Percentiles rank a stretch among this genome's conserved stretches.
These are phyloP conservation scores for Panicum hallii DNA, from an alignment of 202 grass and related monocot genomes.

Conservation along the genomic window DNA sequence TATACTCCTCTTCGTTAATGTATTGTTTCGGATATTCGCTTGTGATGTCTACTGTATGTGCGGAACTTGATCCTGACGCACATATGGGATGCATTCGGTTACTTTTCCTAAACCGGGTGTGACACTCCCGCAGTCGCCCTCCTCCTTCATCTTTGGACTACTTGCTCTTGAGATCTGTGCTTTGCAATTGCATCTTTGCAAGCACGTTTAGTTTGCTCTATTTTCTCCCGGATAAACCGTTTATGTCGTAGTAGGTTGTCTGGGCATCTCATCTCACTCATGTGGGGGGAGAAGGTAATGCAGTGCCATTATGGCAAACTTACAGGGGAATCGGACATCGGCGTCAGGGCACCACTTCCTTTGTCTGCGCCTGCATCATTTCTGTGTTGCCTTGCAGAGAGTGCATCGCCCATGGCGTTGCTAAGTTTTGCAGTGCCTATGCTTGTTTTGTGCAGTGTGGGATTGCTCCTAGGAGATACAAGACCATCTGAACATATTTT, in stretches of 20 bases:
- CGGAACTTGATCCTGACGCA: too few relatives aligned
- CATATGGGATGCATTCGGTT: too few relatives aligned
- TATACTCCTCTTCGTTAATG: too few relatives aligned
- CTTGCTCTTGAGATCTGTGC: conserved; percentile 46
- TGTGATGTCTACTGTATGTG: too few relatives aligned
- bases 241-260: conserved; percentile 21
- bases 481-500: not conserved
- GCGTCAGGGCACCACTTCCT: conserved; percentile 49
- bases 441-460: not conserved
- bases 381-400: conserved; percentile 31
- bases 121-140: too few relatives aligned
- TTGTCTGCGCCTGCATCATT: conserved; percentile 44
- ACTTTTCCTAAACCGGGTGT: too few relatives aligned
- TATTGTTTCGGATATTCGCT: too few relatives aligned
- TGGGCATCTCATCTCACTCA: conserved; percentile 34
- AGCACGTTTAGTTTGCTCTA: conserved; percentile 45
- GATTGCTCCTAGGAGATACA: conserved; percentile 28
- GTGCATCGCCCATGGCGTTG: conserved; percentile 27
- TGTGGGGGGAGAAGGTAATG: conserved; percentile 41
- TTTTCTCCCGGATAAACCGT: conserved; percentile 12
- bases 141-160: not conserved
- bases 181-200: conserved; percentile 19
- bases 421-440: not conserved
- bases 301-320: conserved; percentile 44
- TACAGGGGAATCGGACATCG: conserved; percentile 50